These are phyloP conservation scores for Lasiodiplodia gonubiensis DNA, from an alignment of 2,329 filamentous ascomycete genomes.

Conservation along the genomic window DNA sequence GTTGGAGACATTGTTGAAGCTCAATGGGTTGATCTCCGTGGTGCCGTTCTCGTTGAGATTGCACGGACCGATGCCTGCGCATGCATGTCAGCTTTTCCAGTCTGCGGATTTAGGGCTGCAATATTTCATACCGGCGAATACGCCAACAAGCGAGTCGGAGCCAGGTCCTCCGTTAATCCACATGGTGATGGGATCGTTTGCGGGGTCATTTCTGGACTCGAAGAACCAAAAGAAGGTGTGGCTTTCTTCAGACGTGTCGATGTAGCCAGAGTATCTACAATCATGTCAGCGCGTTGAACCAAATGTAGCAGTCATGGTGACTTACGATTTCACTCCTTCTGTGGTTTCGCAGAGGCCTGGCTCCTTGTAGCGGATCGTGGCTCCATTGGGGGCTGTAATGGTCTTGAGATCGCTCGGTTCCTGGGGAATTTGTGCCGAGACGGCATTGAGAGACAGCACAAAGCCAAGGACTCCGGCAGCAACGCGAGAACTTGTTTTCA, in stretches of 20 bases:
- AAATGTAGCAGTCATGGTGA: neutral
- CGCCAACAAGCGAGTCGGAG: constrained; percentile 16
- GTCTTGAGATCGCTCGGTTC: constrained; percentile 45
- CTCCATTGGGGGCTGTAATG: constrained; percentile 47
- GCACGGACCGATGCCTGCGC: constrained; percentile 53
- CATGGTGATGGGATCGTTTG: constrained; percentile 62
- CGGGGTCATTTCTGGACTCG: constrained; percentile 61
- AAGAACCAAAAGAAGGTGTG: constrained; percentile 71
- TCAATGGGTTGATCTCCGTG: constrained; percentile 45
- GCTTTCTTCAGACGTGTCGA: constrained; percentile 2
- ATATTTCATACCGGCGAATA: constrained; percentile 11
- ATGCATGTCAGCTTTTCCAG: constrained; percentile 58
- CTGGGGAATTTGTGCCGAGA: constrained; percentile 38
- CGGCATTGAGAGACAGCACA: neutral
- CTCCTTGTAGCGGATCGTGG: constrained; percentile 52
- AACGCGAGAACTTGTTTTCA: neutral
- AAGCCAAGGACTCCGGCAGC: neutral
- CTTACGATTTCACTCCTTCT: constrained; percentile 44
- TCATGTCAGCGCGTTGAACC: neutral
- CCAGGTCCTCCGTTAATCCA: constrained; percentile 47
- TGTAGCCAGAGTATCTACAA: constrained; percentile 22
- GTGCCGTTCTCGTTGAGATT: constrained; percentile 48
- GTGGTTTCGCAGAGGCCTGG: constrained; percentile 54
- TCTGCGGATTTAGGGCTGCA: constrained; percentile 35
- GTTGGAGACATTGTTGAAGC: constrained; percentile 47